Percentiles rank a stretch among this genome's conserved stretches.
Conservation (phyloP, 306 rosid species). For the Dryas drummondii region DNA sequence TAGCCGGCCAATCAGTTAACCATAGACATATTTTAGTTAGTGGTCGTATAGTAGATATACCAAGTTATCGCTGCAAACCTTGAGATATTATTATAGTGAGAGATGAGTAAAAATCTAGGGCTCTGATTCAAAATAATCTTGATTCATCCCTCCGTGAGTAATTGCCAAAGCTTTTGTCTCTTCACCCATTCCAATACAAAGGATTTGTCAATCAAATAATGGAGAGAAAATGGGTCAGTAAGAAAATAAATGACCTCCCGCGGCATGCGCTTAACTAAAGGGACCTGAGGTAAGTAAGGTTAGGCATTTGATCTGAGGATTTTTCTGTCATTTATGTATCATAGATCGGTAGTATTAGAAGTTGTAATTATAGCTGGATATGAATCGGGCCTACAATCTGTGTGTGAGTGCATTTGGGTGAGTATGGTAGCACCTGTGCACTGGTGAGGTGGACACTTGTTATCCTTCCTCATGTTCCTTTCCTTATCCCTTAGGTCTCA, state of each 20-base stretch:
- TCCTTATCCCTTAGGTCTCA: not conserved
- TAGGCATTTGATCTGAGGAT: too few species aligned
- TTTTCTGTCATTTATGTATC: too few species aligned
- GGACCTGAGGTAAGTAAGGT: too few species aligned
- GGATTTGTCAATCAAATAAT: constrained; percentile 7
- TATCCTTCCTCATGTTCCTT: not conserved
- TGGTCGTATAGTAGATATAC: not conserved
- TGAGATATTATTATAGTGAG: not conserved
- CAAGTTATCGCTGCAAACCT: constrained; percentile 3
- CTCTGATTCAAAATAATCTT: not conserved
- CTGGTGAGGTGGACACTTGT: not conserved
- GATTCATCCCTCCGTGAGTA: not conserved
- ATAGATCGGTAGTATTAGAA: not conserved
- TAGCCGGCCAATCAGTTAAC: not conserved
- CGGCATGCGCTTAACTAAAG: too few species aligned
- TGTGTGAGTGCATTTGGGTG: not conserved
- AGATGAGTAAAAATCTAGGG: not conserved
- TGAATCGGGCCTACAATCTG: not conserved
- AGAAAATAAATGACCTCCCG: too few species aligned
- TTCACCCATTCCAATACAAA: constrained; percentile 6
- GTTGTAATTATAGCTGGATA: not conserved
- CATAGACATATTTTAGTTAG: not conserved
- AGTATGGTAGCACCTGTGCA: not conserved
- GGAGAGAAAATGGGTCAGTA: not conserved
- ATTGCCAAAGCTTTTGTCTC: not conserved